These are phyloP conservation scores for Pulicaria dysenterica DNA, from an alignment of 129 eudicot species.

Conservation along the genomic window DNA sequence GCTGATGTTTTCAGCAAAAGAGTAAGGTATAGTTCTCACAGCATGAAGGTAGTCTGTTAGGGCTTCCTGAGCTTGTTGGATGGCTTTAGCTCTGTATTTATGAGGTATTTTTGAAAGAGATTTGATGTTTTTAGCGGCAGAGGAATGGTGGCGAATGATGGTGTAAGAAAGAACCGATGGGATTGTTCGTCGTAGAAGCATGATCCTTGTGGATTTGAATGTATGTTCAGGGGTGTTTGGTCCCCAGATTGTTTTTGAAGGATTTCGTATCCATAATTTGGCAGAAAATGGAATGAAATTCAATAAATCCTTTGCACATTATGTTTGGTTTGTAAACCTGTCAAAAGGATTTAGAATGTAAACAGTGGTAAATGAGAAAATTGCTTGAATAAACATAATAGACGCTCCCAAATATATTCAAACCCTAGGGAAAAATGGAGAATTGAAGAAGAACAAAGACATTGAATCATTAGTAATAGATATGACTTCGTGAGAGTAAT, in stretches of 20 bases:
- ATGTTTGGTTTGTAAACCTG: too few relatives aligned
- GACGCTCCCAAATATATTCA: too few relatives aligned
- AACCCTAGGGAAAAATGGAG: too few relatives aligned
- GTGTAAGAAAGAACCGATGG: conserved; percentile 1
- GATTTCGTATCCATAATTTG: background rate
- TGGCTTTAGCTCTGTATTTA: conserved; percentile 41
- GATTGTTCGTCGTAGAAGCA: conserved; percentile 34
- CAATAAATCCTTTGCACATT: background rate
- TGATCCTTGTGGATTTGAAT: conserved; percentile 6
- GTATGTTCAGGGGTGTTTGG: background rate
- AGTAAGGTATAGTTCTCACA: conserved; percentile 42
- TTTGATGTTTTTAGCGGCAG: conserved; percentile 25
- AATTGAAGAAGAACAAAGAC: too few relatives aligned
- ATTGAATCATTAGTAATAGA: too few relatives aligned
- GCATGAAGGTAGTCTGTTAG: conserved; percentile 46
- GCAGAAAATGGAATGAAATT: background rate
- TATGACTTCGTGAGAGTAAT: too few relatives aligned
- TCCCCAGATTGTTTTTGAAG: background rate
- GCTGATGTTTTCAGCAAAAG: conserved; percentile 64
- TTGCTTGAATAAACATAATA: too few relatives aligned
- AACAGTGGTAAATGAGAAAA: too few relatives aligned
- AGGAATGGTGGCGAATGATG: conserved; percentile 37
- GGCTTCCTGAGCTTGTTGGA: conserved; percentile 50
- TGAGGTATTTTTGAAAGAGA: conserved; percentile 42
- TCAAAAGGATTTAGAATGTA: too few relatives aligned